Evolutionary conservation across 257 asterid genomes (phyloP).

Genomic region (Agastache rugosa): DNA sequence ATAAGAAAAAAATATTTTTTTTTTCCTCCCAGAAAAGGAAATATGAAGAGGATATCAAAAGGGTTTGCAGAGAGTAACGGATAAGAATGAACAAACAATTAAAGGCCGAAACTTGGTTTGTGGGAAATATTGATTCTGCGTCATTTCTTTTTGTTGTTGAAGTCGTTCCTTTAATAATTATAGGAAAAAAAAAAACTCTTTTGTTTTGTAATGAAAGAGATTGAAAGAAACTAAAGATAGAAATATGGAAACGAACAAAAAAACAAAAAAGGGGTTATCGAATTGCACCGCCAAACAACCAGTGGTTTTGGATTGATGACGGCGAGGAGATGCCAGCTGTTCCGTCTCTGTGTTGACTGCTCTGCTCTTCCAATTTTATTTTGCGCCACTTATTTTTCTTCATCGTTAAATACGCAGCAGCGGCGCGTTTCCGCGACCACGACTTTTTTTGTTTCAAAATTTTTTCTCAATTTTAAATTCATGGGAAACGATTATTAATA

Average conservation of each 20-base stretch:
- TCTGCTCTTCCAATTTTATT: conserved; percentile 26
- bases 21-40: neutral
- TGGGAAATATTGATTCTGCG: conserved; percentile 29
- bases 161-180: conserved; percentile 21
- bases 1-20: neutral
- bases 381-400: conserved; percentile 11
- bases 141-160: conserved; percentile 31
- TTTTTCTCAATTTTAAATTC: no score
- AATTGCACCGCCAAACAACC: conserved; percentile 37
- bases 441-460: no score
- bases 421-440: conserved; percentile 1
- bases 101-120: conserved; percentile 47
- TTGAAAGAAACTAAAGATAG: conserved; percentile 4
- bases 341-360: conserved; percentile 33
- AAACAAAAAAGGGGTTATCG: neutral
- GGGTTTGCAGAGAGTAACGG: conserved; percentile 35
- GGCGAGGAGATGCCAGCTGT: conserved; percentile 44
- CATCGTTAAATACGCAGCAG: neutral
- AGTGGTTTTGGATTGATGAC: conserved; percentile 42
- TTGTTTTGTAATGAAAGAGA: conserved; percentile 26
- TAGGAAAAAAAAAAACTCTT: neutral
- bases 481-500: no score
- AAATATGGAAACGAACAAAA: neutral
- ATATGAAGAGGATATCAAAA: neutral
- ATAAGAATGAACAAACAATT: conserved; percentile 46